phyloP scores from a whole-genome alignment of 140 eudicot species.

The Anethum foeniculum region DNA sequence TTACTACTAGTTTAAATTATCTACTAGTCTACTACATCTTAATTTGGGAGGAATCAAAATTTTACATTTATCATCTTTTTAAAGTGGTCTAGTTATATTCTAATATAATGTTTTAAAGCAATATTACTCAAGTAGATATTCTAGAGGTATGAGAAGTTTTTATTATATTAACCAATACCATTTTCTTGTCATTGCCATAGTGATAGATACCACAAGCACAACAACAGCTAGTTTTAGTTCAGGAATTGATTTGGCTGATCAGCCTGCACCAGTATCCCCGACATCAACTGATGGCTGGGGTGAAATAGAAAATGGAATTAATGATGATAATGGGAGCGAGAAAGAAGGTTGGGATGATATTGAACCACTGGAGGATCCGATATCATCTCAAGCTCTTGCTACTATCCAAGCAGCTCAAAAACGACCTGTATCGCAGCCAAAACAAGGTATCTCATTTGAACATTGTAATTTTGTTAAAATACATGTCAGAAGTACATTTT shows the following conservation, averaged over 20 bases:
- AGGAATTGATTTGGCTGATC: constrained; percentile 32
- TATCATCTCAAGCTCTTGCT: constrained; percentile 69
- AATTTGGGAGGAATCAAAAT: not conserved
- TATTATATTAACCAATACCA: not conserved
- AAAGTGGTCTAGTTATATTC: not conserved
- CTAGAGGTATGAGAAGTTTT: not conserved
- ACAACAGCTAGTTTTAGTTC: constrained; percentile 39
- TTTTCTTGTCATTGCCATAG: constrained; percentile 13
- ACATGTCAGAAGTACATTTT: not conserved
- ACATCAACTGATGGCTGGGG: constrained; percentile 96
- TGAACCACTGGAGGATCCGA: constrained; percentile 76
- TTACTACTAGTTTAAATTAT: too few relatives aligned
- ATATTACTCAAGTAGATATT: not conserved
- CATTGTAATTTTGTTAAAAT: not conserved
- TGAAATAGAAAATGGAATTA: constrained; percentile 72
- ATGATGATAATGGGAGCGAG: constrained; percentile 45
- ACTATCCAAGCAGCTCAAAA: constrained; percentile 90
- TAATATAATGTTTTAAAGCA: not conserved
- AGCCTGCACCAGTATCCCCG: constrained; percentile 66
- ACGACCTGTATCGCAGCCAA: constrained; percentile 68
- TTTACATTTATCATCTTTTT: not conserved
- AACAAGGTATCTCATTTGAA: constrained; percentile 45
- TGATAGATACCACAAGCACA: constrained; percentile 29
- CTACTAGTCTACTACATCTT: not conserved
- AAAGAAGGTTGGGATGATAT: constrained; percentile 97